phyloP scores from a whole-genome alignment of 345 rosid genomes.

The Pugionium cornutum region DNA sequence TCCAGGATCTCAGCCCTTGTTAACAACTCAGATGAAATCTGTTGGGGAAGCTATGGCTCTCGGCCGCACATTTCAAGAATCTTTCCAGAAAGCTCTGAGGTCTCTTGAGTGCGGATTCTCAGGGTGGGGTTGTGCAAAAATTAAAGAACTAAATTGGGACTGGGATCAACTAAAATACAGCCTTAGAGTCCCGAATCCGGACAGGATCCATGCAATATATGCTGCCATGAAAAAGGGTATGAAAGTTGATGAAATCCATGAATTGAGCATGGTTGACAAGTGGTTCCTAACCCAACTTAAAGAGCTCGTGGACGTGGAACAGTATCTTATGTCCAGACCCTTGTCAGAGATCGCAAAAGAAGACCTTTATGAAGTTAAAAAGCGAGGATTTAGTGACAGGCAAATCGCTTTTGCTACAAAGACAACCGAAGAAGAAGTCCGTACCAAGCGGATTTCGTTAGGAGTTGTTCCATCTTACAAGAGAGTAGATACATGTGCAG shows the following conservation, averaged over 20 bases:
- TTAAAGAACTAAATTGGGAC: conserved; percentile 86
- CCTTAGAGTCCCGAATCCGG: conserved; percentile 88
- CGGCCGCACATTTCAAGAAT: conserved; percentile 95
- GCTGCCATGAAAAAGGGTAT: conserved; percentile 97
- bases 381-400: conserved; percentile 88
- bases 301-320: conserved; percentile 85
- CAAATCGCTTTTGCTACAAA: conserved; percentile 93
- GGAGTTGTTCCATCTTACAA: conserved; percentile 87
- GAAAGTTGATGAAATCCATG: conserved; percentile 81
- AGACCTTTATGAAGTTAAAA: conserved; percentile 77
- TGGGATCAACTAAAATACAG: conserved; percentile 87
- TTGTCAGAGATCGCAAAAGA: conserved; percentile 74
- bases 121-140: conserved; percentile 86
- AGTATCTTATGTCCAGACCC: conserved; percentile 61
- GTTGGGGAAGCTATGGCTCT: conserved; percentile 96
- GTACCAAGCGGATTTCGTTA: conserved; percentile 57
- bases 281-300: conserved; percentile 94
- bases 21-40: conserved; percentile 97
- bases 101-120: conserved; percentile 81
- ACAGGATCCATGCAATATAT: conserved; percentile 78
- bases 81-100: conserved; percentile 91
- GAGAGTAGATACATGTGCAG: conserved; percentile 98
- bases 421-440: conserved; percentile 81
- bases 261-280: conserved; percentile 81
- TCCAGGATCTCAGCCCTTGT: conserved; percentile 86